Evolutionary conservation across 495 filamentous ascomycete genomes (phyloP).

Genomic region (Penicillium flavigenum): DNA sequence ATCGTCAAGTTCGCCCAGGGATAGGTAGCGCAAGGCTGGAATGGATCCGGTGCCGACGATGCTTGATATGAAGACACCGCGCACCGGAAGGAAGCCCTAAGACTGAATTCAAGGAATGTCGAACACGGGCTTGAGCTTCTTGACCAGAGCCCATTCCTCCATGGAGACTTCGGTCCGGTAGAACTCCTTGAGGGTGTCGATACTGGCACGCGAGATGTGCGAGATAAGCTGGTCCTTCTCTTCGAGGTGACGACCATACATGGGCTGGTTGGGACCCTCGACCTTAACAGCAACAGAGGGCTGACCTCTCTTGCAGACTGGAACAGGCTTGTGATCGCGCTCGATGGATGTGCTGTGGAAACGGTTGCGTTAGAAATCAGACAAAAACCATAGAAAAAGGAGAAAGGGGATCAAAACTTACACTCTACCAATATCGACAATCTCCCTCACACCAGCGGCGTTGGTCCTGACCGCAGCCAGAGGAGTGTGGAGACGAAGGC

Average conservation of each 20-base stretch:
- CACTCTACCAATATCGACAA: constrained; percentile 88
- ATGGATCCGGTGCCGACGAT: background rate
- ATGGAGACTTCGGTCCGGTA: constrained; percentile 86
- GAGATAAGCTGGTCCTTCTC: constrained; percentile 89
- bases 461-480: constrained; percentile 82
- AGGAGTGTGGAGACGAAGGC: constrained; percentile 79
- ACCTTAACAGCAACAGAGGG: constrained; percentile 98
- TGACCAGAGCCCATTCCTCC: constrained; percentile 90
- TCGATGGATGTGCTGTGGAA: constrained; percentile 80
- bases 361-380: background rate
- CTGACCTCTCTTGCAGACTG: constrained; percentile 89
- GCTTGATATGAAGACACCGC: background rate
- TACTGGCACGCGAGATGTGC: constrained; percentile 78
- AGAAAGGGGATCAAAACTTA: constrained; percentile 52
- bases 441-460: constrained; percentile 71
- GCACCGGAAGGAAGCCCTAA: background rate
- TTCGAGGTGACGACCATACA: constrained; percentile 93
- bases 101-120: constrained; percentile 66
- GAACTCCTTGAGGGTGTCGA: constrained; percentile 95
- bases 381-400: background rate
- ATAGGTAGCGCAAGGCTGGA: constrained; percentile 7
- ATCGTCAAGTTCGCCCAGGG: constrained; percentile 6
- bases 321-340: constrained; percentile 93
- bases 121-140: constrained; percentile 91
- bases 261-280: constrained; percentile 90